These are phyloP conservation scores for Agroathelia rolfsii DNA, from an alignment of 1,284 basidiomycete species.

Conservation along the genomic window DNA sequence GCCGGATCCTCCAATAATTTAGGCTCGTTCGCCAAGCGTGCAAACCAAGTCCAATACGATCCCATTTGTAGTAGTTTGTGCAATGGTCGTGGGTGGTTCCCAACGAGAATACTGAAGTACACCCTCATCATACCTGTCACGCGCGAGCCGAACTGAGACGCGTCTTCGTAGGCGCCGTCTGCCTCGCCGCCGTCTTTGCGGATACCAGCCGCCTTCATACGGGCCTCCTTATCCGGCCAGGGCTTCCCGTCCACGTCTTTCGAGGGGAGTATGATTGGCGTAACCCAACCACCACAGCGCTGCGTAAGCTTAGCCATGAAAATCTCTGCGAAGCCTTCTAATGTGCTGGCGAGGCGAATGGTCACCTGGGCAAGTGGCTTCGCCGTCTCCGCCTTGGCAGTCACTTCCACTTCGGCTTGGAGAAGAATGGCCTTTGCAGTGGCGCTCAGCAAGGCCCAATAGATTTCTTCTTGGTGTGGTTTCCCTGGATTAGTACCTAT, in stretches of 20 bases:
- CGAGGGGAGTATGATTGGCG: conserved; percentile 44
- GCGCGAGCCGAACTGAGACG: conserved; percentile 63
- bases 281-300: conserved; percentile 62
- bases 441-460: conserved; percentile 77
- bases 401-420: conserved; percentile 92
- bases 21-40: conserved; percentile 44
- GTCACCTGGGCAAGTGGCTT: conserved; percentile 76
- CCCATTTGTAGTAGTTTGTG: conserved; percentile 48
- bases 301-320: conserved; percentile 84
- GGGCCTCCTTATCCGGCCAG: conserved; percentile 40
- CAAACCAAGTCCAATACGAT: conserved; percentile 61
- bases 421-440: conserved; percentile 82
- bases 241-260: conserved; percentile 35
- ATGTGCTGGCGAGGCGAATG: conserved; percentile 54
- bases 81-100: conserved; percentile 27
- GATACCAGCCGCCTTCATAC: conserved; percentile 65
- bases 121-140: conserved; percentile 79
- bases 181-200: conserved; percentile 30
- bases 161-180: conserved; percentile 34
- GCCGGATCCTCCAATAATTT: conserved; percentile 42
- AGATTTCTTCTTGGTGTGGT: conserved; percentile 38
- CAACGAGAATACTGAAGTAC: conserved; percentile 75
- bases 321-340: conserved; percentile 57
- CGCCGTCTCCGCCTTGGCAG: conserved; percentile 80
- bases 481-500: conserved; percentile 36